Conservation (phyloP, 2,329 filamentous ascomycete genomes). For the Monilinia fructicola region DNA sequence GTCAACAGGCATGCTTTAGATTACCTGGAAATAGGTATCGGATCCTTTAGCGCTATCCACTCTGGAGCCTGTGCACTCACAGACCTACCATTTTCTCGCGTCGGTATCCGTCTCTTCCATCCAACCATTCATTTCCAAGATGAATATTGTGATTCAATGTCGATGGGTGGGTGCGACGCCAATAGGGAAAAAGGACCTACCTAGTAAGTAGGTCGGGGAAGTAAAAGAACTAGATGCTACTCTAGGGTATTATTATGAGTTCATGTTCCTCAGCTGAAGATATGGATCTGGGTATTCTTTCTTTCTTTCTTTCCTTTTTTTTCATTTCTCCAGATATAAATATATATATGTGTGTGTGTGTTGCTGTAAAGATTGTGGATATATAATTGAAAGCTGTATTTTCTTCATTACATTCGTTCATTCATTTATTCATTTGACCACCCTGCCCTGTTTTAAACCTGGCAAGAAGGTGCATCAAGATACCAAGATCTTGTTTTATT, state of each 20-base stretch:
- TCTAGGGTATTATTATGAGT: not conserved
- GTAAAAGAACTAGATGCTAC: not conserved
- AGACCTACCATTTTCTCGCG: not conserved
- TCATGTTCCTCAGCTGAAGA: not conserved
- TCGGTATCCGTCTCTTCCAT: not conserved
- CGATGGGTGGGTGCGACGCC: not conserved
- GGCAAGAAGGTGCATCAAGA: conserved; percentile 16
- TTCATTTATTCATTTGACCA: not conserved
- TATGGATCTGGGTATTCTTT: not conserved
- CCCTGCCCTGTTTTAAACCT: conserved; percentile 18
- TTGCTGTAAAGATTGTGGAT: not conserved
- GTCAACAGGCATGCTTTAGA: not conserved
- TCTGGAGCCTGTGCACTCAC: not conserved
- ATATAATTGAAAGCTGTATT: not conserved
- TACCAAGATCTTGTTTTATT: not conserved
- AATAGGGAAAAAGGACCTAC: not conserved
- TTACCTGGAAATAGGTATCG: not conserved
- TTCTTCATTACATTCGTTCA: not conserved
- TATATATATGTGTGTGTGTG: not conserved
- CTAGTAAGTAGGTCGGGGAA: not conserved
- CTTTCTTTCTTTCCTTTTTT: not conserved
- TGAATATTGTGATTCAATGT: not conserved
- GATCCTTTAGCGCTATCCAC: not conserved
- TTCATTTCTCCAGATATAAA: not conserved
- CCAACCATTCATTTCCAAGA: not conserved